Evolutionary conservation across 129 eudicot species (phyloP).

Genomic region (Tagetes erecta): DNA sequence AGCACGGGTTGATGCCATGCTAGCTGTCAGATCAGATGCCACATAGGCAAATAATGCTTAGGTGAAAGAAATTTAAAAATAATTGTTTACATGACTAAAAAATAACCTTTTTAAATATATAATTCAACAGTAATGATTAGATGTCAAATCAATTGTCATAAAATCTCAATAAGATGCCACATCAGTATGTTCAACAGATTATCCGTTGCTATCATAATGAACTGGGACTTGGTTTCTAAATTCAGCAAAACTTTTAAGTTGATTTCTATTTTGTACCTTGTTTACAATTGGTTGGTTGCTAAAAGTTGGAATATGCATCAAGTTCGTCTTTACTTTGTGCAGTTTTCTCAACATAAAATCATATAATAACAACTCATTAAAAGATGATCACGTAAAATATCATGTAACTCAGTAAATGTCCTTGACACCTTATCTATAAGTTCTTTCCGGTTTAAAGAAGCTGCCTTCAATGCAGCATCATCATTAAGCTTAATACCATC

Average conservation of each 20-base stretch:
- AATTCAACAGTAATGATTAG: no score
- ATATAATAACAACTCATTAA: not conserved
- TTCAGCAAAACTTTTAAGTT: not conserved
- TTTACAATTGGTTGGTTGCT: not conserved
- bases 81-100: no score
- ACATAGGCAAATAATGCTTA: no score
- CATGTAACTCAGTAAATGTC: not conserved
- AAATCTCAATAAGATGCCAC: not conserved
- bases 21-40: not conserved
- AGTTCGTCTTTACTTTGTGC: not conserved
- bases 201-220: not conserved
- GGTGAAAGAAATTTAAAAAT: no score
- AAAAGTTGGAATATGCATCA: not conserved
- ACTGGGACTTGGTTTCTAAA: not conserved
- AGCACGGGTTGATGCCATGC: not conserved
- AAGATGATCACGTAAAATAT: not conserved
- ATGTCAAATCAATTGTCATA: no score
- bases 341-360: not conserved
- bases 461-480: constrained; percentile 55
- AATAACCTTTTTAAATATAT: no score
- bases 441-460: constrained; percentile 62
- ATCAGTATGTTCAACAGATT: not conserved
- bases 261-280: not conserved
- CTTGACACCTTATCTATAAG: constrained; percentile 78
- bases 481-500: constrained; percentile 92